A percentile compares a stretch with the other conserved stretches of the same genome.
These are phyloP conservation scores for Anethum foeniculum DNA, from an alignment of 140 eudicot species.

Conservation along the genomic window DNA sequence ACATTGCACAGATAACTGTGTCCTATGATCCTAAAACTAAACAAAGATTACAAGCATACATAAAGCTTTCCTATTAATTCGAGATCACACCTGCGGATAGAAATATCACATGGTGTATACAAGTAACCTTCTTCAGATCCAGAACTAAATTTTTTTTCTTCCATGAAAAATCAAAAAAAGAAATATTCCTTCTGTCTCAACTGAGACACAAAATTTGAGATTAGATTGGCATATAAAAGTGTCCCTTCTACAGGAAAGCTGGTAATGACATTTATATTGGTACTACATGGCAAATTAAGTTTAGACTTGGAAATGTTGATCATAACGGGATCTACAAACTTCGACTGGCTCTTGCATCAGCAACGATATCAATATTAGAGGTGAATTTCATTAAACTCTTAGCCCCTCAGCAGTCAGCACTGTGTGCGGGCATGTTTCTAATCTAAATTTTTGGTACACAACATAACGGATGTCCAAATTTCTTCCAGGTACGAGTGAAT, in stretches of 20 bases:
- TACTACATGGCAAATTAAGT: conserved; percentile 12
- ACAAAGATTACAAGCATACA: not conserved
- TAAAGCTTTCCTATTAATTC: not conserved
- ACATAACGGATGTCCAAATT: not conserved
- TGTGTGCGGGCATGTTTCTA: no score
- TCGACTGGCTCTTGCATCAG: conserved; percentile 8
- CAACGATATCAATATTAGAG: not conserved
- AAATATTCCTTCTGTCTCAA: not conserved
- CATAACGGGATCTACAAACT: conserved; percentile 3
- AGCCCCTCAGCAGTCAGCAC: no score
- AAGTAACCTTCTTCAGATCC: not conserved
- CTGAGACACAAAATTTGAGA: not conserved
- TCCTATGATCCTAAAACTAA: not conserved
- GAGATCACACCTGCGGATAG: no score
- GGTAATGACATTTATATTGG: not conserved
- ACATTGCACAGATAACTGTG: not conserved
- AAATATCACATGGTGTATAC: not conserved
- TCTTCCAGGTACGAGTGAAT: not conserved
- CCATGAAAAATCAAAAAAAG: no score
- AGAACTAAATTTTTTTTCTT: not conserved
- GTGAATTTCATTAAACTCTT: not conserved
- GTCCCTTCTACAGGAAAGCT: not conserved
- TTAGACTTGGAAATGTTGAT: not conserved
- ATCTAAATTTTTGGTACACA: not conserved
- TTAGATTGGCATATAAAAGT: not conserved